A percentile compares a stretch with the other conserved stretches of the same genome.
These are phyloP conservation scores for Fusarium caatingaense DNA, from an alignment of 2,329 filamentous ascomycete species.

Conservation along the genomic window DNA sequence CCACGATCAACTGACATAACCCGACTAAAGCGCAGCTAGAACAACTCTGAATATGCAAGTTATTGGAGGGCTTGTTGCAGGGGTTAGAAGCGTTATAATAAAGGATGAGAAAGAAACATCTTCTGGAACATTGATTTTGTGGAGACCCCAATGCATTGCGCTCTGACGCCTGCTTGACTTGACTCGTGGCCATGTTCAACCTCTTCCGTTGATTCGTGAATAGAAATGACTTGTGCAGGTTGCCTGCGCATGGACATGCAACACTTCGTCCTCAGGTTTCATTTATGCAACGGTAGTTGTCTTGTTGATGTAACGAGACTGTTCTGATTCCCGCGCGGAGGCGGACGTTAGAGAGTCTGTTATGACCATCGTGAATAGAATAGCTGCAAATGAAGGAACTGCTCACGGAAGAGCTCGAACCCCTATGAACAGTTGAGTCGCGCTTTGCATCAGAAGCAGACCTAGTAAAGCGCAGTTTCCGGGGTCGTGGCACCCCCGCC, in stretches of 20 bases:
- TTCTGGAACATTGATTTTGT: conserved; percentile 40
- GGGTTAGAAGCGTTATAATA: not conserved
- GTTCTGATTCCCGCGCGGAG: not conserved
- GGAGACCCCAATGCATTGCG: conserved; percentile 25
- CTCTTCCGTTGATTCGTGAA: conserved; percentile 4
- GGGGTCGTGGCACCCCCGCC: conserved; percentile 26
- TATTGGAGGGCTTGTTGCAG: not conserved
- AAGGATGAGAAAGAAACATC: not conserved
- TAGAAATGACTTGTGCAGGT: conserved; percentile 22
- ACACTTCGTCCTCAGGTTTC: not conserved
- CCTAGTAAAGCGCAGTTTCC: conserved; percentile 31
- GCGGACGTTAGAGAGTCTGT: not conserved
- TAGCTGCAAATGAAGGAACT: not conserved
- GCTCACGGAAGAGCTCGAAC: not conserved
- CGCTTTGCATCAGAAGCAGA: conserved; percentile 30
- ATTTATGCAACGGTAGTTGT: not conserved
- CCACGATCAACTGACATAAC: conserved; percentile 21
- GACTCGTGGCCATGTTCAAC: conserved; percentile 18
- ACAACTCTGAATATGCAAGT: conserved; percentile 12
- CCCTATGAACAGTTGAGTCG: not conserved
- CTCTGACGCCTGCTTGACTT: conserved; percentile 7
- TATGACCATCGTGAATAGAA: not conserved
- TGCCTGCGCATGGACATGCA: conserved; percentile 18
- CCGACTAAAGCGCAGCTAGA: conserved; percentile 36
- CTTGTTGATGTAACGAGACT: not conserved